Percentiles rank a stretch among this genome's conserved stretches.
Evolutionary conservation across 1,284 basidiomycete genomes (phyloP).

Genomic region (Termitomyces sp.): DNA sequence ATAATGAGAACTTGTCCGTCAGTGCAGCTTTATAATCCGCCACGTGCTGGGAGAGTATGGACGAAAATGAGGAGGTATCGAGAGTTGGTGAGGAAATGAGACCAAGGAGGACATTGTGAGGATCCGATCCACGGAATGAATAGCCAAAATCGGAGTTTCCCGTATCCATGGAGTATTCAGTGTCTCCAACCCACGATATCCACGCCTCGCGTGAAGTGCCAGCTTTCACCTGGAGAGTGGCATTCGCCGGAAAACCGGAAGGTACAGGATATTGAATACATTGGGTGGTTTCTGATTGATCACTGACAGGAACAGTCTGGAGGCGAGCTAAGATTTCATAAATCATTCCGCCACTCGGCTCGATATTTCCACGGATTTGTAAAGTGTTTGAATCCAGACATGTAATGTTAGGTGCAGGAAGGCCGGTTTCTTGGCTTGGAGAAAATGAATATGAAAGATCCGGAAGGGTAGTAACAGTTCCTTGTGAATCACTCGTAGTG

Average conservation of each 20-base stretch:
- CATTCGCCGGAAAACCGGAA: slow-evolving; percentile 37
- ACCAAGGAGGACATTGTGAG: slow-evolving; percentile 43
- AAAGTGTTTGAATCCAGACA: slow-evolving; percentile 56
- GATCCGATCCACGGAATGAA: slow-evolving; percentile 59
- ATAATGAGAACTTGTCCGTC: slow-evolving; percentile 44
- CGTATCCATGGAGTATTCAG: slow-evolving; percentile 59
- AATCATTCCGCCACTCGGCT: slow-evolving; percentile 50
- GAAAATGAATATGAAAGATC: slow-evolving; percentile 50
- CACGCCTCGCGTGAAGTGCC: slow-evolving; percentile 43
- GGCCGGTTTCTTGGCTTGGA: slow-evolving; percentile 36
- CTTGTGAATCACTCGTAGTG: slow-evolving; percentile 27
- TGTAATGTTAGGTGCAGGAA: slow-evolving; percentile 54
- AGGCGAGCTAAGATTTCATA: slow-evolving; percentile 62
- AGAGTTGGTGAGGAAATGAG: slow-evolving; percentile 29
- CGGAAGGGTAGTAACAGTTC: slow-evolving; percentile 24
- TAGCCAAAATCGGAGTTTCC: slow-evolving; percentile 52
- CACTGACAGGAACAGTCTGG: slow-evolving; percentile 20
- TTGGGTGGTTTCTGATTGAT: slow-evolving; percentile 12
- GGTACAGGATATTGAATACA: slow-evolving; percentile 26
- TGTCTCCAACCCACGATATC: slow-evolving; percentile 68
- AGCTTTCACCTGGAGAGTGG: slow-evolving; percentile 44
- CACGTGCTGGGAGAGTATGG: slow-evolving; percentile 41
- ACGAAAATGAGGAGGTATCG: slow-evolving; percentile 23
- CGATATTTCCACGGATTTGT: slow-evolving; percentile 46
- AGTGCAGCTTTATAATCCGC: slow-evolving; percentile 43